These are phyloP conservation scores for Rhododendron ferrugineum DNA, from an alignment of 148 eudicot species.

Conservation along the genomic window DNA sequence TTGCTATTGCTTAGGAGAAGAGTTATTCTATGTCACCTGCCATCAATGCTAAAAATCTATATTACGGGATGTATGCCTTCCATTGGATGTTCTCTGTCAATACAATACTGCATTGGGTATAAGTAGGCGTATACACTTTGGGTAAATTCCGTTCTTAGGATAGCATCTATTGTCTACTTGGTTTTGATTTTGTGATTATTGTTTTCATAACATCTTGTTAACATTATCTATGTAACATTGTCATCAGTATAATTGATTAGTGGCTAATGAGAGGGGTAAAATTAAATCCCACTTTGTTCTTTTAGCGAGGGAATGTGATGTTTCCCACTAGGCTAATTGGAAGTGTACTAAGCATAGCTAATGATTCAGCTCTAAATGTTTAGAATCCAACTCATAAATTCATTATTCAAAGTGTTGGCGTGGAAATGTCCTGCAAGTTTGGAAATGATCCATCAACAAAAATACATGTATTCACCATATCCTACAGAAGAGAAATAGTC, in stretches of 20 bases:
- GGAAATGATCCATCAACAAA: no score
- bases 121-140: not conserved
- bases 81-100: not conserved
- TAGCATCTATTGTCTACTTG: not conserved
- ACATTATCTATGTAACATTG: not conserved
- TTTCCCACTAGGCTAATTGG: not conserved
- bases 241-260: not conserved
- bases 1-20: not conserved
- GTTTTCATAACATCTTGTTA: not conserved
- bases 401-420: no score
- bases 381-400: no score
- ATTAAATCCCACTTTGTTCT: no score
- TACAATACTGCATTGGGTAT: not conserved
- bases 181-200: not conserved
- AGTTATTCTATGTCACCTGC: not conserved
- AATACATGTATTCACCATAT: no score
- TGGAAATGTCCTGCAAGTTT: no score
- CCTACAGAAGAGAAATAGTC: no score
- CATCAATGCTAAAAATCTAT: no score
- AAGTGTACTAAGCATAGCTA: not conserved
- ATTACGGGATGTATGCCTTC: not conserved
- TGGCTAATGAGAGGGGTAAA: not conserved
- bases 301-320: no score
- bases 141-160: no score
- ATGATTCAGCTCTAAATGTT: not conserved